Evolutionary conservation across 1,139 yeast species (phyloP).

Genomic region (Yamadazyma diddensiae): DNA sequence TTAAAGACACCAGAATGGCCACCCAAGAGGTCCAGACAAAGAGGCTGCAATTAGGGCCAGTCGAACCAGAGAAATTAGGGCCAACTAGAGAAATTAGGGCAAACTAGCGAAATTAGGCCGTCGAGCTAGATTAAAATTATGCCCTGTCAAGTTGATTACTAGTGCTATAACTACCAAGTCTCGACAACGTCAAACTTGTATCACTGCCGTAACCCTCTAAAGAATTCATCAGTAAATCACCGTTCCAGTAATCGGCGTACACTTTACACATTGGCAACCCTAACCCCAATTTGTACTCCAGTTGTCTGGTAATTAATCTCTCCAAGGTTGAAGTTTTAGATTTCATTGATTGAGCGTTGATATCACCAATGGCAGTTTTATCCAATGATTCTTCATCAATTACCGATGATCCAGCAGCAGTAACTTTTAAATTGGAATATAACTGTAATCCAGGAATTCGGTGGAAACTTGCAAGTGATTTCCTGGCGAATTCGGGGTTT

Average conservation of each 20-base stretch:
- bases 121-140: no score
- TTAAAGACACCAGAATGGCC: no score
- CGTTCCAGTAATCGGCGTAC: constrained; percentile 96
- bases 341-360: constrained; percentile 25
- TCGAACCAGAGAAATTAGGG: no score
- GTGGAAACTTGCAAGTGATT: constrained; percentile 62
- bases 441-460: constrained; percentile 58
- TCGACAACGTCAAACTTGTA: constrained; percentile 73
- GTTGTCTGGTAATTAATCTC: constrained; percentile 64
- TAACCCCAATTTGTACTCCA: constrained; percentile 72
- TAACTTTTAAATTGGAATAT: constrained; percentile 39
- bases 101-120: no score
- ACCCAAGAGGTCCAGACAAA: no score
- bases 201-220: constrained; percentile 92
- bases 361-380: constrained; percentile 39
- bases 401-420: constrained; percentile 39
- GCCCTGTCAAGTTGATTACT: constrained; percentile 74
- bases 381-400: constrained; percentile 24
- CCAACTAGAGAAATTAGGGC: no score
- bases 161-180: constrained; percentile 68
- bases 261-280: constrained; percentile 91
- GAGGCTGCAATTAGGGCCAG: no score
- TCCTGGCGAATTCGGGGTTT: constrained; percentile 53
- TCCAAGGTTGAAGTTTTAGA: constrained; percentile 37
- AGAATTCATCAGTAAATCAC: constrained; percentile 76